These are phyloP conservation scores for Orbilia ellipsospora DNA, from an alignment of 2,329 filamentous ascomycete genomes.

Conservation along the genomic window DNA sequence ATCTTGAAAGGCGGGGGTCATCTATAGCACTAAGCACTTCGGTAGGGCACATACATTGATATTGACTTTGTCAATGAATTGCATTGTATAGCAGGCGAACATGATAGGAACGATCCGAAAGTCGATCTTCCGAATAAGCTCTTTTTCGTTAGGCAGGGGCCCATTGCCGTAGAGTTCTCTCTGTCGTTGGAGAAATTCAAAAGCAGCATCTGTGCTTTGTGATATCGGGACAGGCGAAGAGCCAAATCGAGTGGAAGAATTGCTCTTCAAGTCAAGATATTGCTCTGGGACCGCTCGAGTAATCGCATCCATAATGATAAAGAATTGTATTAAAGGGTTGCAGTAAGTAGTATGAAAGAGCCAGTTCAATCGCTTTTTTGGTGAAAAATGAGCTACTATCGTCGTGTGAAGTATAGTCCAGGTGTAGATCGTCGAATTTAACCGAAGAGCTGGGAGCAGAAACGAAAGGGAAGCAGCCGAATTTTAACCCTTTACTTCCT, in stretches of 20 bases:
- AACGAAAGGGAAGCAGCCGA: no score
- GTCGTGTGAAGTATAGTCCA: no score
- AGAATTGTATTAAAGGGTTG: not conserved
- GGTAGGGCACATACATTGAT: conserved; percentile 67
- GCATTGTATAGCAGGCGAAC: conserved; percentile 72
- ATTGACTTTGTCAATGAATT: conserved; percentile 74
- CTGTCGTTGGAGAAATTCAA: conserved; percentile 55
- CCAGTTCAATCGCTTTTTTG: no score
- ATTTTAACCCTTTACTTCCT: no score
- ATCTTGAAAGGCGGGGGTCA: not conserved
- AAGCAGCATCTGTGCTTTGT: conserved; percentile 40
- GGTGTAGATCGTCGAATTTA: no score
- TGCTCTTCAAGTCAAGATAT: conserved; percentile 42
- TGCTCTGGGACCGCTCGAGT: conserved; percentile 18
- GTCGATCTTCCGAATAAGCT: conserved; percentile 69
- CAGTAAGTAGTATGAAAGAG: no score
- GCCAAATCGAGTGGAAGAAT: conserved; percentile 24
- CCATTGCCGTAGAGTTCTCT: conserved; percentile 22
- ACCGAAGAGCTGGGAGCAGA: no score
- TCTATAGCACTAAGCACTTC: not conserved
- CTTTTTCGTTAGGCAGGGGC: conserved; percentile 63
- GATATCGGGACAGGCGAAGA: conserved; percentile 1
- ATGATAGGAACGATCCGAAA: conserved; percentile 71
- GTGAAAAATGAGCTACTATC: no score
- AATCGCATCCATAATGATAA: conserved; percentile 17